phyloP scores from a whole-genome alignment of 805 yeast species.

The Tetrapisispora phaffii region DNA sequence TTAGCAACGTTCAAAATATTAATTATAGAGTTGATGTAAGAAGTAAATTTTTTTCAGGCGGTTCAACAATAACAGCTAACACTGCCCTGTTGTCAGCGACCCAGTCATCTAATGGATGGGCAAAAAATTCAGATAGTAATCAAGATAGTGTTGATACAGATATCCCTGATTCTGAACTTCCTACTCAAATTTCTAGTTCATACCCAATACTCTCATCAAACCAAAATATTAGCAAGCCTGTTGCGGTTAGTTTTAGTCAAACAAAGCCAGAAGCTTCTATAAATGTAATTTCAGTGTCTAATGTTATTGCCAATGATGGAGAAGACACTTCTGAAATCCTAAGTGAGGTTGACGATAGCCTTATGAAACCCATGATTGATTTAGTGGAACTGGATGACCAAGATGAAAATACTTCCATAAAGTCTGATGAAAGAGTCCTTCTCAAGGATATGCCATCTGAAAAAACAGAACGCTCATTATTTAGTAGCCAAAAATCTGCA shows the following conservation, averaged over 20 bases:
- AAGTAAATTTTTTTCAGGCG: conserved; percentile 2
- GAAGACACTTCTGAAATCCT: conserved; percentile 14
- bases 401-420: background rate
- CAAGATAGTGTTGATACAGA: conserved; percentile 18
- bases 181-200: conserved; percentile 22
- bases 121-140: conserved; percentile 1
- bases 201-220: background rate
- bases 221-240: background rate
- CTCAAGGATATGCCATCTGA: background rate
- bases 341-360: conserved; percentile 2
- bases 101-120: background rate
- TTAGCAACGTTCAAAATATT: background rate
- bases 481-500: background rate
- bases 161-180: conserved; percentile 20
- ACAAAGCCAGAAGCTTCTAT: background rate
- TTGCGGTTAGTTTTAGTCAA: background rate
- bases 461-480: background rate
- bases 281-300: background rate
- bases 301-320: background rate
- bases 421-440: background rate
- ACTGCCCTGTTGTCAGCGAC: background rate
- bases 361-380: background rate
- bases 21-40: background rate
- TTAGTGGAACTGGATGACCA: background rate
- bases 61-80: background rate